These are phyloP conservation scores for Trametes polyzona DNA, from an alignment of 1,284 basidiomycete genomes.

Conservation along the genomic window DNA sequence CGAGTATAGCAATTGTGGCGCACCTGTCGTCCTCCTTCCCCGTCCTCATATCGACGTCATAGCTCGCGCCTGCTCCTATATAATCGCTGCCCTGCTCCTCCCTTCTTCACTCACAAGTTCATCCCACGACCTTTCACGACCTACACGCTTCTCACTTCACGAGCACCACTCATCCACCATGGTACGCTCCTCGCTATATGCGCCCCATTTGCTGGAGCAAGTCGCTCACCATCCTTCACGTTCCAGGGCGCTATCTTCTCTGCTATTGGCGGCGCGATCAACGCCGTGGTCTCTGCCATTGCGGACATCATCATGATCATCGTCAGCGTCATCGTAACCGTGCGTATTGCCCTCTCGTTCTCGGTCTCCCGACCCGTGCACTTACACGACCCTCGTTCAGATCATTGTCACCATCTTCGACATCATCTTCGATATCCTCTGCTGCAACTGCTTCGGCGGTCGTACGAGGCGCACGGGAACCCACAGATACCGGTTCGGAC, in stretches of 20 bases:
- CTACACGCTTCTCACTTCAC: neutral
- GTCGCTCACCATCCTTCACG: neutral
- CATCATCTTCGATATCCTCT: constrained; percentile 61
- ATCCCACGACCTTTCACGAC: constrained; percentile 14
- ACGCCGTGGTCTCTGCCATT: constrained; percentile 59
- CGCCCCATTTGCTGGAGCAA: neutral
- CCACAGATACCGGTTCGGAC: constrained; percentile 31
- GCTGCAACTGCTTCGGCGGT: constrained; percentile 57
- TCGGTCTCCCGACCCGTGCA: neutral
- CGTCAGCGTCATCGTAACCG: constrained; percentile 57
- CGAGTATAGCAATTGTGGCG: constrained; percentile 7
- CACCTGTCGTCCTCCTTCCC: neutral
- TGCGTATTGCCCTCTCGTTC: constrained; percentile 36
- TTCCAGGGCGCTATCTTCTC: constrained; percentile 62
- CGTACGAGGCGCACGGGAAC: constrained; percentile 40
- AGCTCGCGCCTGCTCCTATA: constrained; percentile 8
- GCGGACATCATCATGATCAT: constrained; percentile 61
- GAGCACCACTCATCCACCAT: constrained; percentile 11
- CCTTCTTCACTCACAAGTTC: neutral
- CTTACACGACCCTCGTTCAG: constrained; percentile 32
- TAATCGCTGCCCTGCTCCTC: neutral
- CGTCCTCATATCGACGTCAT: constrained; percentile 20
- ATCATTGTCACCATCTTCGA: constrained; percentile 67
- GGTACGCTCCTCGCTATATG: constrained; percentile 3
- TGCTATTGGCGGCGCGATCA: constrained; percentile 61